Conservation (phyloP, 2,329 filamentous ascomycete species). For the Diaporthe batatas region DNA sequence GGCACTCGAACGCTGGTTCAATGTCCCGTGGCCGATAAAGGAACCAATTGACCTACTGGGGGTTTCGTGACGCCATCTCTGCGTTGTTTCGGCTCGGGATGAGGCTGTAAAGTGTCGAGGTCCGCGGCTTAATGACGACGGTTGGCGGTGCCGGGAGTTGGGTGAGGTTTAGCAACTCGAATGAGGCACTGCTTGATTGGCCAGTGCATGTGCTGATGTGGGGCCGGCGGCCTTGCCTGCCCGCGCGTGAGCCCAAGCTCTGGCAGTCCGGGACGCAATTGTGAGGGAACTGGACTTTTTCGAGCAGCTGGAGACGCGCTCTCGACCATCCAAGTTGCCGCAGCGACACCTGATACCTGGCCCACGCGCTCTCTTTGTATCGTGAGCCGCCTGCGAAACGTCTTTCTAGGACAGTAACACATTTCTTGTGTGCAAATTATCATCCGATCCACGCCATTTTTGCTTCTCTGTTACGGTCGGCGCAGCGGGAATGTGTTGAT, state of each 20-base stretch:
- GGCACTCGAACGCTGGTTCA: neutral
- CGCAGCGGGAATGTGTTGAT: conserved; percentile 39
- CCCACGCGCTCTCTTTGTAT: neutral
- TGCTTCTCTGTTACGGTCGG: neutral
- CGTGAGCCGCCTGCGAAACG: conserved; percentile 9
- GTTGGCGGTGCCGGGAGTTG: conserved; percentile 6
- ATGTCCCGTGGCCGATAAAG: neutral
- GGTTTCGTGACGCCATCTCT: conserved; percentile 72
- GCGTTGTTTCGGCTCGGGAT: conserved; percentile 52
- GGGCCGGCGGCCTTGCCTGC: conserved; percentile 21
- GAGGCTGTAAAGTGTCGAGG: conserved; percentile 34
- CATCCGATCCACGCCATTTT: conserved; percentile 1
- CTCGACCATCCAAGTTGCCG: conserved; percentile 18
- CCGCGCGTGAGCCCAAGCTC: conserved; percentile 25
- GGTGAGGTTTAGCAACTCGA: conserved; percentile 34
- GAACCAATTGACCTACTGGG: conserved; percentile 62
- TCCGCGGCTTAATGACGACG: conserved; percentile 28
- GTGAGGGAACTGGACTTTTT: conserved; percentile 26
- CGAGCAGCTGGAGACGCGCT: conserved; percentile 32
- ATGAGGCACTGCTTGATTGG: conserved; percentile 29
- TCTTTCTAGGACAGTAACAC: neutral
- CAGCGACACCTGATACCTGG: conserved; percentile 17
- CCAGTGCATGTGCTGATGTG: neutral
- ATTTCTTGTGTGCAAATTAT: neutral
- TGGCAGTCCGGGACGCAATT: neutral